A percentile compares a stretch with the other conserved stretches of the same genome.
Conservation (phyloP, 1,284 basidiomycete species). For the Trichosporon asahii region DNA sequence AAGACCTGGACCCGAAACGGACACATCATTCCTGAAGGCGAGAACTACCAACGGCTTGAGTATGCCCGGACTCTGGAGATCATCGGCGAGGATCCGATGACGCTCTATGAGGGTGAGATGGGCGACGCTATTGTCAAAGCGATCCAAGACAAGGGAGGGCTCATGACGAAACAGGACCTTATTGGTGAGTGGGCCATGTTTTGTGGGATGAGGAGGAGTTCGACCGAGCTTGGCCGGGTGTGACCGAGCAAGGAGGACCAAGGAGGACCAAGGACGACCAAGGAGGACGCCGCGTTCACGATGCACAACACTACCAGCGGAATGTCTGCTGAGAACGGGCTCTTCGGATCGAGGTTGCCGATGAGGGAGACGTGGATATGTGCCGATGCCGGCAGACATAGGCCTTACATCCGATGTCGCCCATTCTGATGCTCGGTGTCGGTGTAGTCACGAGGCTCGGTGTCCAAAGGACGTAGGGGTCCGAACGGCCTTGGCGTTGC, state of each 20-base stretch:
- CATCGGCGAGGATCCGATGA: conserved; percentile 28
- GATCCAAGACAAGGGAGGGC: neutral
- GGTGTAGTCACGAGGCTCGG: too few relatives aligned
- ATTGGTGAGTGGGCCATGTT: conserved; percentile 22
- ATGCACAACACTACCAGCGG: too few relatives aligned
- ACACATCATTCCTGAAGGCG: conserved; percentile 28
- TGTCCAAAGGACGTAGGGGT: neutral
- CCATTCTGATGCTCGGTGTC: too few relatives aligned
- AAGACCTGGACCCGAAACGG: conserved; percentile 27
- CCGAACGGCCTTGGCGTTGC: neutral
- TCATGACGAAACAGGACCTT: conserved; percentile 15
- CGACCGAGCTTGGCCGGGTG: neutral
- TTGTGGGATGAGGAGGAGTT: too few relatives aligned
- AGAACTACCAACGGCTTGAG: conserved; percentile 32
- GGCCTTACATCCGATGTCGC: neutral
- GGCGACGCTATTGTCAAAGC: neutral
- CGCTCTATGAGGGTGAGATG: neutral
- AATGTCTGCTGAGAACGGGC: too few relatives aligned
- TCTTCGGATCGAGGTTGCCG: too few relatives aligned
- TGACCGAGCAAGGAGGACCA: too few relatives aligned
- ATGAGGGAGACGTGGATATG: neutral
- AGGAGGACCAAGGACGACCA: too few relatives aligned
- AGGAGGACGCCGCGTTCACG: too few relatives aligned
- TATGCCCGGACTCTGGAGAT: conserved; percentile 37
- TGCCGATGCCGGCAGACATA: neutral